phyloP scores from a whole-genome alignment of 2,329 filamentous ascomycete genomes.

The Cytospora paraplurivora region DNA sequence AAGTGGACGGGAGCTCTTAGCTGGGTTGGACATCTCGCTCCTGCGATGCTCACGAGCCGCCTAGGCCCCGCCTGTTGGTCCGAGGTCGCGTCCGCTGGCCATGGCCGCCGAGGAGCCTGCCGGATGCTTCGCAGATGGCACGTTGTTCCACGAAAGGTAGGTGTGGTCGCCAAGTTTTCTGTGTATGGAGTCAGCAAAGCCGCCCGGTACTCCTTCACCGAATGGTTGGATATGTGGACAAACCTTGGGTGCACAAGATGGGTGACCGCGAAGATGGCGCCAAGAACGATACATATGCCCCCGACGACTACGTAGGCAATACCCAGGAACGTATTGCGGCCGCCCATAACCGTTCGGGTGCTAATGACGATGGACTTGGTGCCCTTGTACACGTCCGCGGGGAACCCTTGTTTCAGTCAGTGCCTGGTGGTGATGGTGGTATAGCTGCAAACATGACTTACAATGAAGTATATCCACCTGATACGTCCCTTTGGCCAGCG shows the following conservation, averaged over 20 bases:
- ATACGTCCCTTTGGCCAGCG: slow-evolving; percentile 73
- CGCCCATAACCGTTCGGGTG: slow-evolving; percentile 89
- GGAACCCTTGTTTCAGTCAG: slow-evolving; percentile 66
- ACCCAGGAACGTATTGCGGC: slow-evolving; percentile 91
- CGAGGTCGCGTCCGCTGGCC: slow-evolving; percentile 60
- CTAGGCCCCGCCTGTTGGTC: slow-evolving; percentile 31
- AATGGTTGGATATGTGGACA: slow-evolving; percentile 35
- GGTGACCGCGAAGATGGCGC: slow-evolving; percentile 83
- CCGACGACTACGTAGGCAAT: slow-evolving; percentile 96
- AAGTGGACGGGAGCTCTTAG: slow-evolving; percentile 24
- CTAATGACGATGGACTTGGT: slow-evolving; percentile 89
- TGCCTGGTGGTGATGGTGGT: slow-evolving; percentile 10
- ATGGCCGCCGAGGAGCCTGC: slow-evolving; percentile 46
- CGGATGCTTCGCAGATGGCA: slow-evolving; percentile 47
- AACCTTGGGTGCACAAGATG: slow-evolving; percentile 90
- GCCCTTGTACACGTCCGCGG: slow-evolving; percentile 75
- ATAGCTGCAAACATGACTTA: slow-evolving; percentile 51
- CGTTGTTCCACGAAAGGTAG: slow-evolving; percentile 91
- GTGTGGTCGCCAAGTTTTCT: slow-evolving; percentile 98
- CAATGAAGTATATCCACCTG: slow-evolving; percentile 74
- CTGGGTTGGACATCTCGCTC: slow-evolving; percentile 14
- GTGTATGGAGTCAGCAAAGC: slow-evolving; percentile 27
- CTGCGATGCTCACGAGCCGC: slow-evolving; percentile 17
- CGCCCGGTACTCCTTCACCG: background rate
- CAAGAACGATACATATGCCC: slow-evolving; percentile 87